Percentiles rank a stretch among this genome's conserved stretches.
These are phyloP conservation scores for Cucurbita argyrosperma DNA, from an alignment of 306 rosid genomes.

Conservation along the genomic window DNA sequence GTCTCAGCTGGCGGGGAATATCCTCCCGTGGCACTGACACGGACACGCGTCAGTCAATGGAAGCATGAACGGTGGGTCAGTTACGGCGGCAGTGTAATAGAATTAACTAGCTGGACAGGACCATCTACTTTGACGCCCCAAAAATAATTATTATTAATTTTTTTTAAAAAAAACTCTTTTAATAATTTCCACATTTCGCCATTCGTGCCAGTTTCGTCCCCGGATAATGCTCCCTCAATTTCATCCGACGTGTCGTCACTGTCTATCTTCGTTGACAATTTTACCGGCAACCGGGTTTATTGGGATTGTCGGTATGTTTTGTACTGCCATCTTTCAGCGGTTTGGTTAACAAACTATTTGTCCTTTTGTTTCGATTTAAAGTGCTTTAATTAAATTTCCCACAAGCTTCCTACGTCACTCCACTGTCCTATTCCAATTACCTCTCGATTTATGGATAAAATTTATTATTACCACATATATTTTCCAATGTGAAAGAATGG, in stretches of 20 bases:
- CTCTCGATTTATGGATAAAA: not conserved
- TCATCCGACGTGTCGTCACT: not conserved
- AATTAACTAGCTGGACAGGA: not conserved
- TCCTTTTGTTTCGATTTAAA: not conserved
- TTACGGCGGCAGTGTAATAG: not conserved
- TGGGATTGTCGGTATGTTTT: not conserved
- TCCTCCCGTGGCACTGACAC: not conserved
- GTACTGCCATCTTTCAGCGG: not conserved
- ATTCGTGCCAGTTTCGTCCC: too few species aligned
- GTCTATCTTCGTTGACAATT: not conserved
- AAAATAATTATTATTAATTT: too few species aligned
- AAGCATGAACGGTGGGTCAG: slow-evolving; percentile 3
- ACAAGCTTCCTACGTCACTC: too few species aligned
- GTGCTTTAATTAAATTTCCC: not conserved
- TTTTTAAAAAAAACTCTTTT: not conserved
- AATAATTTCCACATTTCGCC: too few species aligned
- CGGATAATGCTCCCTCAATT: too few species aligned
- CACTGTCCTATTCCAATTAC: not conserved
- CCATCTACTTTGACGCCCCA: not conserved
- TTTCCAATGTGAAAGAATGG: not conserved
- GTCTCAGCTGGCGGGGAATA: not conserved
- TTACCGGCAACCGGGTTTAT: too few species aligned
- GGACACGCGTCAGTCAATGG: not conserved
- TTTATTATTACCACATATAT: not conserved
- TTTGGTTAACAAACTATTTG: slow-evolving; percentile 1